Base-by-base conservation (phyloP, 768 basidiomycete species). In the Russula earlei region DNA sequence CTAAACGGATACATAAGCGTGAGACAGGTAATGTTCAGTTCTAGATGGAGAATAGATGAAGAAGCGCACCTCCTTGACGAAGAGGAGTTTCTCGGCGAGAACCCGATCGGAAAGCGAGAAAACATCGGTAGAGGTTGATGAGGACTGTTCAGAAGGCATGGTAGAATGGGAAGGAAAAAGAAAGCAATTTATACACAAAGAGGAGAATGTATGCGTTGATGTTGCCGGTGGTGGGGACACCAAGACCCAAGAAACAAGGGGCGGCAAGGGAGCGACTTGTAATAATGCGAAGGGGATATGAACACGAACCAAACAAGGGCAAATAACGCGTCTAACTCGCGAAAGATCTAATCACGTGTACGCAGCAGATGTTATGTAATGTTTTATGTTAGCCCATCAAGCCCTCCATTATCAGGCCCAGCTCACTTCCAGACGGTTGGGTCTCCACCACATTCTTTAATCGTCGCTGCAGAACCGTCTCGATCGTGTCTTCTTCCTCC, bases 31-130 rank as follows among this genome's bases (percentile, higher is more conserved):
- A 36, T 36, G 12, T 12, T 19, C 33, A 25, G n/a, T 20, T 14
- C 40, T 25, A 55, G 37, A 60, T 54, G 51, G 54, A 22, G 40
- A 29, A 45, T 22, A 22, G 22, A 45, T 19, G 15, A 17, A 46
- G 47, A n/a, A 46, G 65, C 73, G 19, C 60, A 82, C 86, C 76
- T 88, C 87, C 71, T 85, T 77, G 50, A 88, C 76, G 66, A 91
- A 91, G 55, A 83, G 78, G 42, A 89, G 75, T 44, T 78, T 78
- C 64, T 86, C 79, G 24, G 82, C 81, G 37, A 90, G 74, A 54
- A 76, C 79, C 57, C 84, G 77, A 71, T 91, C 87, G 5, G 85
- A 80, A 56, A 90, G 75, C 0, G 83, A 83, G 73, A 84, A 88
- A 22, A 88, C 79, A 70, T 88, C 84, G 5, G 75, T 77, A 40